Evolutionary conservation across 164 flowering plant genomes (phyloP).

Genomic region (Aristolochia contorta): DNA sequence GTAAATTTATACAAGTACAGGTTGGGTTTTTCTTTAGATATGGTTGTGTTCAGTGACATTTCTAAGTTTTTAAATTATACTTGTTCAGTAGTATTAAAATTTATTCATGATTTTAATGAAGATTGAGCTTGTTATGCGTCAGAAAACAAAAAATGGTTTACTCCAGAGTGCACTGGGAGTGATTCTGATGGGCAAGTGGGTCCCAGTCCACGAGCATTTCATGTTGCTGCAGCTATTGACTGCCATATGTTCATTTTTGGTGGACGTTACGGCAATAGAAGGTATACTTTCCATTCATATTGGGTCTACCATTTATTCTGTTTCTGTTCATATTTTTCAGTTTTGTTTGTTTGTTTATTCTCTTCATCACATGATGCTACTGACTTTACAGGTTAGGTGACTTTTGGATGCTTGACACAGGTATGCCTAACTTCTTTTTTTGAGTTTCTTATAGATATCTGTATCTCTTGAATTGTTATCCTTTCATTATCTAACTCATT

Average conservation of each 20-base stretch:
- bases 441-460: not conserved
- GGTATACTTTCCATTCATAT: constrained; percentile 31
- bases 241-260: constrained; percentile 96
- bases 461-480: no score
- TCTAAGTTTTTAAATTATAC: no score
- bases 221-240: constrained; percentile 77
- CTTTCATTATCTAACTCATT: not conserved
- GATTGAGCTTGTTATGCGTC: constrained; percentile 8
- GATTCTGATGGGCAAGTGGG: constrained; percentile 80
- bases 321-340: not conserved
- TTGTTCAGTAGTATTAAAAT: not conserved
- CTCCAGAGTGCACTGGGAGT: constrained; percentile 90
- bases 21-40: no score
- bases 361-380: not conserved
- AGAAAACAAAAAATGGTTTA: constrained; percentile 91
- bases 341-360: constrained; percentile 1
- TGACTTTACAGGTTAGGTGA: constrained; percentile 80
- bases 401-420: constrained; percentile 97
- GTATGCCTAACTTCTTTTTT: constrained; percentile 25
- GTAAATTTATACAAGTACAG: no score
- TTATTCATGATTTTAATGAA: not conserved
- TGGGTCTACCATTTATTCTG: not conserved
- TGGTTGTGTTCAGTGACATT: no score
- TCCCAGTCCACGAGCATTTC: constrained; percentile 90
- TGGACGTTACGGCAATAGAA: constrained; percentile 72